A percentile compares a stretch with the other conserved stretches of the same genome.
Conservation (phyloP, 1,139 yeast genomes). For the Yamadazyma aaseri region DNA sequence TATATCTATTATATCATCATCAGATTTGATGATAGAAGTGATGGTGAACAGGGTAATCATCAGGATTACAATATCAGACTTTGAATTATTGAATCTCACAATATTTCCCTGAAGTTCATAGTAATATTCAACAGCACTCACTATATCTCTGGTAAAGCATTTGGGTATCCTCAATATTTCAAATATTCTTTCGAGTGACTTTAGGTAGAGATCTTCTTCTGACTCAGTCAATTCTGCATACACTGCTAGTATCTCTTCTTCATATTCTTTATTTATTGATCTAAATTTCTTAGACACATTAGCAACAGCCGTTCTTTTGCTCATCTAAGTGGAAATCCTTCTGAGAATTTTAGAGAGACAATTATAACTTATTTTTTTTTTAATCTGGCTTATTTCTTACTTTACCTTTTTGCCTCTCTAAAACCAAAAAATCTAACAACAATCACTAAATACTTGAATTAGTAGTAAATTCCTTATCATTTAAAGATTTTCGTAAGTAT, state of each 20-base stretch:
- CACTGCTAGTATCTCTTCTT: conserved; percentile 34
- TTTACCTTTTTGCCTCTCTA: too few relatives aligned
- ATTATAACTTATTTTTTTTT: too few relatives aligned
- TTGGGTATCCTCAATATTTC: conserved; percentile 26
- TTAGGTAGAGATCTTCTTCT: conserved; percentile 31
- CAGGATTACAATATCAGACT: conserved; percentile 25
- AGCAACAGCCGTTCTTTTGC: not conserved
- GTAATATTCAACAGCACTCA: conserved; percentile 32
- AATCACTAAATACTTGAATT: not conserved
- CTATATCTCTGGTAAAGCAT: conserved; percentile 35
- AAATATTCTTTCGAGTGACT: conserved; percentile 27
- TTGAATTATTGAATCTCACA: conserved; percentile 9
- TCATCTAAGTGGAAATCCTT: not conserved
- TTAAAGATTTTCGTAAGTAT: too few relatives aligned
- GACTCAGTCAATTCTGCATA: conserved; percentile 25
- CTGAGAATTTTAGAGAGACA: too few relatives aligned
- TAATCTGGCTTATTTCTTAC: too few relatives aligned
- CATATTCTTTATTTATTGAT: conserved; percentile 20
- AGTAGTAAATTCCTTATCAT: not conserved
- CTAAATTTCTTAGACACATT: conserved; percentile 14
- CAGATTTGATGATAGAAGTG: conserved; percentile 17
- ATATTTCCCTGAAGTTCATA: conserved; percentile 22
- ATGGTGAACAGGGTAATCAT: conserved; percentile 34
- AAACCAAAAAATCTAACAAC: too few relatives aligned
- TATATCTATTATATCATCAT: conserved; percentile 33